Conservation (phyloP, 768 basidiomycete species). For the Cubamyces lactineus region DNA sequence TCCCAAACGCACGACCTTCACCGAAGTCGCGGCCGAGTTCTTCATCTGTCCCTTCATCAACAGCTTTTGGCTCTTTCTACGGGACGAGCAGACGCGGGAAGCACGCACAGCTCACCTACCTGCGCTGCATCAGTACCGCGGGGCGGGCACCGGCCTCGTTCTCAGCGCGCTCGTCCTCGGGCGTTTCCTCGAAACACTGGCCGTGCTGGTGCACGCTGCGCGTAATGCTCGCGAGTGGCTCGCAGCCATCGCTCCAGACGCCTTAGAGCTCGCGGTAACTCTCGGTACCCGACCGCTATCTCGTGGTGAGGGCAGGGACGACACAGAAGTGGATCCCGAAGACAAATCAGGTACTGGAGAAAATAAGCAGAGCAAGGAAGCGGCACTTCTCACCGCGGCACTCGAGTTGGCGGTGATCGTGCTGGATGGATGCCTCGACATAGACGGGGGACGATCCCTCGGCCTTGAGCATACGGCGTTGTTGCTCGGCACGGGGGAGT, state of each 20-base stretch:
- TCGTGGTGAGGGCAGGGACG: slow-evolving; percentile 39
- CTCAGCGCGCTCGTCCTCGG: slow-evolving; percentile 77
- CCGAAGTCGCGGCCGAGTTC: slow-evolving; percentile 78
- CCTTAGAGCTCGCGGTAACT: slow-evolving; percentile 81
- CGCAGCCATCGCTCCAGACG: slow-evolving; percentile 76
- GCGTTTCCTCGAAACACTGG: slow-evolving; percentile 74
- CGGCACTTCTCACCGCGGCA: slow-evolving; percentile 71
- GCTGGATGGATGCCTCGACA: slow-evolving; percentile 71
- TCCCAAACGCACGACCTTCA: slow-evolving; percentile 48
- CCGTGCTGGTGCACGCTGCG: slow-evolving; percentile 81
- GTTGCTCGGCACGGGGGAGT: slow-evolving; percentile 74
- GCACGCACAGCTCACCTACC: slow-evolving; percentile 63
- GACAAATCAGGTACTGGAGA: neutral
- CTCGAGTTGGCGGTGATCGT: slow-evolving; percentile 79
- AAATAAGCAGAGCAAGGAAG: slow-evolving; percentile 52
- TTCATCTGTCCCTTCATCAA: slow-evolving; percentile 91
- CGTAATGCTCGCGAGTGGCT: slow-evolving; percentile 83
- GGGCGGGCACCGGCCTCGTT: slow-evolving; percentile 81
- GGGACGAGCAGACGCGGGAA: slow-evolving; percentile 80
- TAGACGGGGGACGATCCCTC: slow-evolving; percentile 77
- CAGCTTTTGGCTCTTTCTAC: slow-evolving; percentile 93
- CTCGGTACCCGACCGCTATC: slow-evolving; percentile 71
- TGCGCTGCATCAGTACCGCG: slow-evolving; percentile 59
- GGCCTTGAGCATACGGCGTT: slow-evolving; percentile 76
- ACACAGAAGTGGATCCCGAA: slow-evolving; percentile 23